Evolutionary conservation across 176 grass and related monocot genomes (phyloP).

Genomic region (Pharus latifolius): DNA sequence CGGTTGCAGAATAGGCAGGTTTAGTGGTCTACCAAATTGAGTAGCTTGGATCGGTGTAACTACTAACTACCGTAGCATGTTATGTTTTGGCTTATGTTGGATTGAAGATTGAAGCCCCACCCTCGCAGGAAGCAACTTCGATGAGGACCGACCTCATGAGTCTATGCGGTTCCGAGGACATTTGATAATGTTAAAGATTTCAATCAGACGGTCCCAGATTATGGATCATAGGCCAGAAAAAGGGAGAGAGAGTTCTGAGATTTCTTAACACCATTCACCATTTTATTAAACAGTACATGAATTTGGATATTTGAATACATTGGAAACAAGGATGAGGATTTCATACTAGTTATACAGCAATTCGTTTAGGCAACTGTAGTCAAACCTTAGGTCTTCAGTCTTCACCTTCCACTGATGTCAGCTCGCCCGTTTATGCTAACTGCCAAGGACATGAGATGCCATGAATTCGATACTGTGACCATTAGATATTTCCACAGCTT

Average conservation of each 20-base stretch:
- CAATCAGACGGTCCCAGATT: no score
- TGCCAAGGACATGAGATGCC: not conserved
- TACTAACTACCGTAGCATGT: not conserved
- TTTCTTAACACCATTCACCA: not conserved
- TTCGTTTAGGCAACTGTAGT: not conserved
- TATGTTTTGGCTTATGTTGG: no score
- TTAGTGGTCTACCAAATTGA: slow-evolving; percentile 30
- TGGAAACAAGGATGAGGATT: slow-evolving; percentile 2
- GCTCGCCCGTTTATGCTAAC: no score
- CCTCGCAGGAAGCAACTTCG: no score
- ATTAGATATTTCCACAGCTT: no score
- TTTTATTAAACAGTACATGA: slow-evolving; percentile 1
- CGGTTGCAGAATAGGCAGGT: slow-evolving; percentile 26
- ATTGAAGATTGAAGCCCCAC: no score
- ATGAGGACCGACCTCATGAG: no score
- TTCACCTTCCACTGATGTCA: not conserved
- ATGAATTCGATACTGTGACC: not conserved
- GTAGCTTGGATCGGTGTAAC: slow-evolving; percentile 56
- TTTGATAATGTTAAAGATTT: no score
- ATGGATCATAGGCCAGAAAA: not conserved
- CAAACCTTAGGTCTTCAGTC: not conserved
- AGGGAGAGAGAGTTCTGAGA: not conserved
- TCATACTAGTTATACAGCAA: slow-evolving; percentile 1
- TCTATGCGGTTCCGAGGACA: no score
- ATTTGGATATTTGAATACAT: slow-evolving; percentile 4